Percentiles rank a stretch among this genome's conserved stretches.
Conservation (phyloP, 2,329 filamentous ascomycete genomes). For the Aspergillus aculeatinus region DNA sequence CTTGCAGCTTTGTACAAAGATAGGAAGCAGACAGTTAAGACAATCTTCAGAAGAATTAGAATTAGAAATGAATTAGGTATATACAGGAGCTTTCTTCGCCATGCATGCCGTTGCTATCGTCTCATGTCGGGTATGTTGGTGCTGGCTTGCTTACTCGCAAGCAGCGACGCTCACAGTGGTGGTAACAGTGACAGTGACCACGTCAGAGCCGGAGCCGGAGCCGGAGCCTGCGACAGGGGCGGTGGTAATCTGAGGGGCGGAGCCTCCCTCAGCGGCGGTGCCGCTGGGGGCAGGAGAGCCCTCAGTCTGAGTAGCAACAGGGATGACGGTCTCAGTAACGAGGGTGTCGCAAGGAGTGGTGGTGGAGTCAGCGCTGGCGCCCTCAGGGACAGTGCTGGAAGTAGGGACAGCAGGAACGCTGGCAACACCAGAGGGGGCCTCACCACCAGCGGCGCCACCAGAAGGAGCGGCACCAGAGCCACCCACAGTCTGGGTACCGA, state of each 20-base stretch:
- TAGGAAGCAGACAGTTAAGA: conserved; percentile 2
- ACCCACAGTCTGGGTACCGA: conserved; percentile 10
- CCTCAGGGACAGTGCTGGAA: conserved; percentile 5
- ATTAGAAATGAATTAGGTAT: conserved; percentile 36
- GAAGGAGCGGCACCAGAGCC: not conserved
- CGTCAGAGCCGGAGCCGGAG: conserved; percentile 11
- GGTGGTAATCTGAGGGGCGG: conserved; percentile 16
- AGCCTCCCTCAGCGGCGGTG: conserved; percentile 9
- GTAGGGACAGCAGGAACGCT: conserved; percentile 8
- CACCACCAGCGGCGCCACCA: not conserved
- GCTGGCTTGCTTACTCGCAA: conserved; percentile 13
- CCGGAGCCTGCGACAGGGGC: conserved; percentile 19
- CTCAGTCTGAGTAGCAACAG: conserved; percentile 13
- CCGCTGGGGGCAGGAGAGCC: conserved; percentile 7
- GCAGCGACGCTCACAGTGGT: conserved; percentile 26
- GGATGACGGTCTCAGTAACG: conserved; percentile 13
- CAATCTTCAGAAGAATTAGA: conserved; percentile 23
- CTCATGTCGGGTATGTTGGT: conserved; percentile 17
- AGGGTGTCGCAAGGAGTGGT: conserved; percentile 14
- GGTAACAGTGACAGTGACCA: conserved; percentile 27
- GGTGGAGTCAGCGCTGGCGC: conserved; percentile 6
- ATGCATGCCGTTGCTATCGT: conserved; percentile 27
- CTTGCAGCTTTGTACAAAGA: not conserved
- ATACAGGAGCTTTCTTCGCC: conserved; percentile 27
- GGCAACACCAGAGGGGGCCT: not conserved